Conservation (phyloP, 352 stramenopile species). For the Pythium aquatile region DNA sequence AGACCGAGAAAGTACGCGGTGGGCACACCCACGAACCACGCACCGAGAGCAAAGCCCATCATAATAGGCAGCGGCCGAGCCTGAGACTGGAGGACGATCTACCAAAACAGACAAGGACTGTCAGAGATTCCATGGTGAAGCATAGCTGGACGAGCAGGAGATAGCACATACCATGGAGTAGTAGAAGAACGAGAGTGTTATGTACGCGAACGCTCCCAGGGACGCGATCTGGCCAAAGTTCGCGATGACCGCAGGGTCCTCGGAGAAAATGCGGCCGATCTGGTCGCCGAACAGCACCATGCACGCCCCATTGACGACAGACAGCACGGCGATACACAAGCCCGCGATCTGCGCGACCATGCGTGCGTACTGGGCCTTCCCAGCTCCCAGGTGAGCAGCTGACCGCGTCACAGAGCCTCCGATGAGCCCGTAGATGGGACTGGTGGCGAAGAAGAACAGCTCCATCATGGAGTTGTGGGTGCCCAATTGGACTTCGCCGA, state of each 20-base stretch:
- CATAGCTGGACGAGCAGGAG: too few relatives aligned
- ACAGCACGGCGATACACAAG: slow-evolving; percentile 43
- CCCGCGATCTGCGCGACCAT: slow-evolving; percentile 56
- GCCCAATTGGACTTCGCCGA: slow-evolving; percentile 71
- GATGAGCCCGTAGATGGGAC: slow-evolving; percentile 71
- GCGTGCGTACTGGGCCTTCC: slow-evolving; percentile 38
- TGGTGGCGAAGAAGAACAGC: slow-evolving; percentile 87
- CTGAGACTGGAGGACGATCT: slow-evolving; percentile 74
- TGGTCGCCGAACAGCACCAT: slow-evolving; percentile 47
- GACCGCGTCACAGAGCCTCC: slow-evolving; percentile 63
- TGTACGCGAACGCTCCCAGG: slow-evolving; percentile 58
- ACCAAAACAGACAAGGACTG: neutral
- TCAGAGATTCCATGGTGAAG: too few relatives aligned
- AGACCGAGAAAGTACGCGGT: slow-evolving; percentile 69
- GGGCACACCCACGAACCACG: slow-evolving; percentile 77
- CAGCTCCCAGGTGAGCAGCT: slow-evolving; percentile 57
- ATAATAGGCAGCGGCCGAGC: slow-evolving; percentile 53
- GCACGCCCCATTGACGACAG: slow-evolving; percentile 36
- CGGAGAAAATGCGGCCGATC: slow-evolving; percentile 70
- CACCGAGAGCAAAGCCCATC: slow-evolving; percentile 50
- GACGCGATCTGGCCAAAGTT: slow-evolving; percentile 63
- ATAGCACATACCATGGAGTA: slow-evolving; percentile 48
- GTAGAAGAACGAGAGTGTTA: slow-evolving; percentile 82
- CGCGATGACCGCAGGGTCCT: slow-evolving; percentile 57
- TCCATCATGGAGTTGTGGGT: slow-evolving; percentile 87